Percentiles rank a stretch among this genome's conserved stretches.
These are phyloP conservation scores for Hortiboletus flavorubellus DNA, from an alignment of 768 basidiomycete genomes.

Conservation along the genomic window DNA sequence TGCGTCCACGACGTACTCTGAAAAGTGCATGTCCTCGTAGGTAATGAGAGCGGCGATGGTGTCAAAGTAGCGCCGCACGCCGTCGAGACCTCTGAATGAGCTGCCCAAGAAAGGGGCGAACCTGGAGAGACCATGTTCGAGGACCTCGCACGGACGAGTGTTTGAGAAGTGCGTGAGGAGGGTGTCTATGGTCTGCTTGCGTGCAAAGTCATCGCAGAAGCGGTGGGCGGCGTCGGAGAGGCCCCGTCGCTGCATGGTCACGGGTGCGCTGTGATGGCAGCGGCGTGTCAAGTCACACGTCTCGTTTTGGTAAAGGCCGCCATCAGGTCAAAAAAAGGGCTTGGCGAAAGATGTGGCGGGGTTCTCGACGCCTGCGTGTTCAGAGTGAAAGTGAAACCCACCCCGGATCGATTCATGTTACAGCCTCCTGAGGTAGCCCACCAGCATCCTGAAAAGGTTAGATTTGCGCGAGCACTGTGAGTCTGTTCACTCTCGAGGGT, in stretches of 20 bases:
- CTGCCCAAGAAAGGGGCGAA: conserved; percentile 63
- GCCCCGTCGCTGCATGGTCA: conserved; percentile 12
- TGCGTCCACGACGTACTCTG: conserved; percentile 52
- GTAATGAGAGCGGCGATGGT: conserved; percentile 43
- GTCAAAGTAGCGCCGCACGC: conserved; percentile 48
- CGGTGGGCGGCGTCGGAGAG: conserved; percentile 44
- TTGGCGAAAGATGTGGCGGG: background rate
- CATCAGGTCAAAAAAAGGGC: background rate
- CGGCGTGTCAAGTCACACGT: background rate
- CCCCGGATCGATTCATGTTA: background rate
- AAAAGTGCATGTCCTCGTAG: conserved; percentile 52
- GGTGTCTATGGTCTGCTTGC: conserved; percentile 37
- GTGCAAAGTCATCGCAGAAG: conserved; percentile 53
- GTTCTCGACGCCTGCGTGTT: background rate
- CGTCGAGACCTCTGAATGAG: conserved; percentile 42
- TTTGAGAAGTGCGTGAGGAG: conserved; percentile 52
- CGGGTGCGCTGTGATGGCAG: no score
- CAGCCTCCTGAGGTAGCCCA: background rate
- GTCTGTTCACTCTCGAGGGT: background rate
- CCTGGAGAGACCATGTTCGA: conserved; percentile 52
- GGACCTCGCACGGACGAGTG: conserved; percentile 39
- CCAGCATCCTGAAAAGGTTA: background rate
- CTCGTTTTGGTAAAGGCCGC: background rate
- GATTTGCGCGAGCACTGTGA: conserved; percentile 9
- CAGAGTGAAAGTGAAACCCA: no score